Conservation (phyloP, 345 rosid species). For the Clarkia xantiana region DNA sequence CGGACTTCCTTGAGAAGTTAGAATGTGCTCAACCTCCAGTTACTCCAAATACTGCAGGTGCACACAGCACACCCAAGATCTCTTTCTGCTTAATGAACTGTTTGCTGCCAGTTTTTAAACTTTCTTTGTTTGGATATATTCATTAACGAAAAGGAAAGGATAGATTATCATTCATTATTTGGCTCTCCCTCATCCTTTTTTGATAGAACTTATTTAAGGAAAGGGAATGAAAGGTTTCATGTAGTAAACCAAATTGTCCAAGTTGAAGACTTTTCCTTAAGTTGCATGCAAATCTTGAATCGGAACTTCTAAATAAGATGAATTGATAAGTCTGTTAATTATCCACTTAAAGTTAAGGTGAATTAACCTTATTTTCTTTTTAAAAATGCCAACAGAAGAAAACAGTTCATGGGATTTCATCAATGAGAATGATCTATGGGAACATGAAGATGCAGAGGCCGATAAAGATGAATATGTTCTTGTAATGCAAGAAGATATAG, state of each 20-base stretch:
- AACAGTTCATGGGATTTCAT: conserved; percentile 78
- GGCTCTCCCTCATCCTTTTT: not conserved
- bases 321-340: not conserved
- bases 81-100: no score
- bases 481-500: conserved; percentile 91
- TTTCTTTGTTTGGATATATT: no score
- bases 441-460: conserved; percentile 24
- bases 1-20: conserved; percentile 60
- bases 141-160: not conserved
- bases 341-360: not conserved
- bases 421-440: conserved; percentile 66
- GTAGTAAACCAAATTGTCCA: no score
- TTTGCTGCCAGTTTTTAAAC: no score
- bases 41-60: conserved; percentile 22
- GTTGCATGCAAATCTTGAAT: not conserved
- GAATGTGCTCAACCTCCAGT: conserved; percentile 41
- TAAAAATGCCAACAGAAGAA: conserved; percentile 36
- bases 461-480: conserved; percentile 67
- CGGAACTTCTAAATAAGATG: no score
- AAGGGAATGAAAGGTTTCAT: no score
- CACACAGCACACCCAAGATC: not conserved
- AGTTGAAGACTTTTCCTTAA: no score
- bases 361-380: conserved; percentile 9
- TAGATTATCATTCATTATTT: not conserved
- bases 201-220: not conserved